Evolutionary conservation across 768 basidiomycete species (phyloP).

Genomic region (Suillus sp.): DNA sequence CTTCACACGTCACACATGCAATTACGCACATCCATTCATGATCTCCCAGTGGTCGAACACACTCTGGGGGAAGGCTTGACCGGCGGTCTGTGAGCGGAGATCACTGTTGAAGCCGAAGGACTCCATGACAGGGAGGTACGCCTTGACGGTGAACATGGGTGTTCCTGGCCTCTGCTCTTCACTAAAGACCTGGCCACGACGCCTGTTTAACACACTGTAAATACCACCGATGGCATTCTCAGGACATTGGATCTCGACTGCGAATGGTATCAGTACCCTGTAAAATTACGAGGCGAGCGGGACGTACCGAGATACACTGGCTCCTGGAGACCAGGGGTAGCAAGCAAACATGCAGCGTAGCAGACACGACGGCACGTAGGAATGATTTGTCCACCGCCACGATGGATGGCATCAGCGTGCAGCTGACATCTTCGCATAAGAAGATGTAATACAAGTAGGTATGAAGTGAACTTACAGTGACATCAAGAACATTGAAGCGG

Average conservation of each 20-base stretch:
- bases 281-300: not conserved
- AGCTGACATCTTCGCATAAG: conserved; percentile 49
- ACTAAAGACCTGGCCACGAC: conserved; percentile 97
- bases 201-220: conserved; percentile 91
- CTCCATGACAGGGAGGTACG: conserved; percentile 88
- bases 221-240: conserved; percentile 98
- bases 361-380: conserved; percentile 95
- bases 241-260: conserved; percentile 97
- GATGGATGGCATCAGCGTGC: conserved; percentile 98
- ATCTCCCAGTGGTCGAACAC: conserved; percentile 94
- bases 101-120: conserved; percentile 99
- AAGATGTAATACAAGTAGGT: not conserved
- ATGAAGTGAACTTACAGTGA: conserved; percentile 64
- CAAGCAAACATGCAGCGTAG: conserved; percentile 94
- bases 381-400: conserved; percentile 98
- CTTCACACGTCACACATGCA: not conserved
- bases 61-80: conserved; percentile 97
- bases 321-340: conserved; percentile 90
- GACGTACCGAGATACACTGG: conserved; percentile 86
- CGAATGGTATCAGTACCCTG: conserved; percentile 17
- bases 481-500: conserved; percentile 94
- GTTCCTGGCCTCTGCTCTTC: conserved; percentile 97
- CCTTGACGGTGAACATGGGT: conserved; percentile 99
- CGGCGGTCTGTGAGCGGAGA: conserved; percentile 87
- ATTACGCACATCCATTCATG: conserved; percentile 75